phyloP scores from a whole-genome alignment of 192 early-diverging fungal genomes.

The Podila epigama region DNA sequence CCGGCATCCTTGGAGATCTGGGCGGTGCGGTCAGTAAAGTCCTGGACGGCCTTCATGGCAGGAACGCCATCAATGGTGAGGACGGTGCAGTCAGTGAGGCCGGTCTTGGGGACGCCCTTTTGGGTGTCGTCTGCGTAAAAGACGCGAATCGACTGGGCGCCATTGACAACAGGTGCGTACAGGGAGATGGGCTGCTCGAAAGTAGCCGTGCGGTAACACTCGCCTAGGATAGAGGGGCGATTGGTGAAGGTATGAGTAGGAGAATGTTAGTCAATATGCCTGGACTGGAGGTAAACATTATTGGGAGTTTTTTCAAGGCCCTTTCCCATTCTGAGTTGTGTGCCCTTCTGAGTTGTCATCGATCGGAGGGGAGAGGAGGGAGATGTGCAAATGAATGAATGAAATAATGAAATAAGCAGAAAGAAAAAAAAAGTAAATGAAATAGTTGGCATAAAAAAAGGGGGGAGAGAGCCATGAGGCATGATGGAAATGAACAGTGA shows the following conservation, averaged over 20 bases:
- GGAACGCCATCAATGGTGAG: slow-evolving; percentile 42
- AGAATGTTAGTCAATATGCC: neutral
- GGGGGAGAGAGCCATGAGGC: no score
- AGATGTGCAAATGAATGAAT: neutral
- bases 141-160: slow-evolving; percentile 26
- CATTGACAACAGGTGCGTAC: slow-evolving; percentile 34
- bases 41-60: slow-evolving; percentile 35
- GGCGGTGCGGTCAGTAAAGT: slow-evolving; percentile 38
- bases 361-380: neutral
- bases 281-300: no score
- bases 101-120: slow-evolving; percentile 29
- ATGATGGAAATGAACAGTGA: no score
- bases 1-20: slow-evolving; percentile 52
- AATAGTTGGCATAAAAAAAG: no score
- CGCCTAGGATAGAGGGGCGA: slow-evolving; percentile 5
- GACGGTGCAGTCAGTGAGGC: slow-evolving; percentile 32
- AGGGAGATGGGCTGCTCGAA: slow-evolving; percentile 42
- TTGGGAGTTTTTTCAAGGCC: no score
- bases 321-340: no score
- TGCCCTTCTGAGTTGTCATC: neutral
- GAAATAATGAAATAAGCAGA: neutral
- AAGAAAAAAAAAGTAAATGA: neutral
- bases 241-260: neutral
- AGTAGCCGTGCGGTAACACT: slow-evolving; percentile 26
- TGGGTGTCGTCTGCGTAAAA: slow-evolving; percentile 40